Evolutionary conservation across 768 basidiomycete genomes (phyloP), one percentile per base, ranked within the genome.

Genomic region (Podaxis pistillaris): DNA sequence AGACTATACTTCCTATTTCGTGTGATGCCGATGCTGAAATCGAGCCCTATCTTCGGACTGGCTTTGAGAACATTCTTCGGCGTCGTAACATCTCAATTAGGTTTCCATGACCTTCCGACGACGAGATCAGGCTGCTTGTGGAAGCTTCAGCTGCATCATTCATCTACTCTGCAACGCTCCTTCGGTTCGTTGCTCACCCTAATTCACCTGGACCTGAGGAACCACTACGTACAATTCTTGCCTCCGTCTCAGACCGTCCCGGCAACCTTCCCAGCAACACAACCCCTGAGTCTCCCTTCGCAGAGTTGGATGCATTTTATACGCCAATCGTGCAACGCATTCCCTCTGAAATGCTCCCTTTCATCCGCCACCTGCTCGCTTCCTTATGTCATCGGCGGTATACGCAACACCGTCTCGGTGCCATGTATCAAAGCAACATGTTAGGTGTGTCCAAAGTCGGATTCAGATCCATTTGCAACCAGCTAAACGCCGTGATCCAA

Each of bases 281-380:
- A 2, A 30, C 19, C 41, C 13, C 37, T 15, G 6, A 37, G 2
- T 57, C 55, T 3, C 47, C 63, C 13, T 66, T 67, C 26, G 53
- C 54, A 7, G 55, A 57, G 12, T 58, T 70, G 17, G 67, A 67
- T 38, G 49, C 12, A 0, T 58, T 70, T 17, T 70, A 63, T 13
- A 63, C 60, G 12, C 41, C 60, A 15, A 38, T 69, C 24, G 44
- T 60, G 40, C 17, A 52, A 6, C 56, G 13, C 19, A 55, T 44
- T 33, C 38, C 56, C n/a, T 66, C 68, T 73, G 58, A 72, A 69
- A 62, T 75, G 73, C 67, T 72, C 62, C 63, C 74, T 73, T n/a
- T 68, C 74, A 28, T 72, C 74, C 15, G 72, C 70, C 17, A 73
- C 73, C 13, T 60, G 3, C 33, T 70, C 71, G 12, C 6, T 11